phyloP scores from a whole-genome alignment of 345 rosid species.

The Rhodamnia rubescens region DNA sequence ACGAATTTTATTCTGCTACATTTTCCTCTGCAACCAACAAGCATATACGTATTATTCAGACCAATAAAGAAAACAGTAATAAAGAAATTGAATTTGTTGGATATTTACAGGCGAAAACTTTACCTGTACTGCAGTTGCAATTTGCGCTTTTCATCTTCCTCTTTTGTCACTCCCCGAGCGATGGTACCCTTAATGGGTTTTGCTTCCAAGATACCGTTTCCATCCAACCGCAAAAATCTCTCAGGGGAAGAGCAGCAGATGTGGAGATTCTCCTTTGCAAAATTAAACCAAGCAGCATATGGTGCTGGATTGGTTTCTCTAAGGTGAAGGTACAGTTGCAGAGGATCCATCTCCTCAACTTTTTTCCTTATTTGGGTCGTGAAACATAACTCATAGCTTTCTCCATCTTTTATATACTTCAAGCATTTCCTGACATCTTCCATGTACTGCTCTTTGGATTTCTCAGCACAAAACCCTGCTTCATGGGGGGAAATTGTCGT shows the following conservation, averaged over 20 bases:
- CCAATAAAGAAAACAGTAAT: background rate
- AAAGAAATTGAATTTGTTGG: background rate
- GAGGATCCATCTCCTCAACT: slow-evolving; percentile 42
- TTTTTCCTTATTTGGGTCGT: slow-evolving; percentile 61
- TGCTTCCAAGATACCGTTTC: slow-evolving; percentile 62
- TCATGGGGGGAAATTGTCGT: slow-evolving; percentile 7
- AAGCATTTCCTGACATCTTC: slow-evolving; percentile 60
- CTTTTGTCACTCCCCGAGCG: slow-evolving; percentile 67
- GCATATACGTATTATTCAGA: background rate
- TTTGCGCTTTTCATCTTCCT: slow-evolving; percentile 63
- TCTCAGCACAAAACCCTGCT: slow-evolving; percentile 45
- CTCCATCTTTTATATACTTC: slow-evolving; percentile 80
- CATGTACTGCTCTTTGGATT: slow-evolving; percentile 55
- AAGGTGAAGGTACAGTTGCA: slow-evolving; percentile 74
- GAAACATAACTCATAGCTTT: slow-evolving; percentile 93
- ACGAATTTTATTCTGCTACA: background rate
- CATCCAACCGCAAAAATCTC: slow-evolving; percentile 70
- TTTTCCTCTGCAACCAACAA: background rate
- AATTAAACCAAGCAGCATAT: slow-evolving; percentile 88
- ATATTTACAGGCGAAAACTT: background rate
- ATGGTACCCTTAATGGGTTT: slow-evolving; percentile 92
- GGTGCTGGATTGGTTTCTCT: slow-evolving; percentile 91
- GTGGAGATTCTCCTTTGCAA: slow-evolving; percentile 51
- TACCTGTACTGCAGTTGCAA: slow-evolving; percentile 66
- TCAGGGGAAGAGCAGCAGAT: slow-evolving; percentile 94